Evolutionary conservation across 257 asterid genomes (phyloP), one percentile per base, ranked within the genome.

Genomic region (Fraxinus pennsylvanica): DNA sequence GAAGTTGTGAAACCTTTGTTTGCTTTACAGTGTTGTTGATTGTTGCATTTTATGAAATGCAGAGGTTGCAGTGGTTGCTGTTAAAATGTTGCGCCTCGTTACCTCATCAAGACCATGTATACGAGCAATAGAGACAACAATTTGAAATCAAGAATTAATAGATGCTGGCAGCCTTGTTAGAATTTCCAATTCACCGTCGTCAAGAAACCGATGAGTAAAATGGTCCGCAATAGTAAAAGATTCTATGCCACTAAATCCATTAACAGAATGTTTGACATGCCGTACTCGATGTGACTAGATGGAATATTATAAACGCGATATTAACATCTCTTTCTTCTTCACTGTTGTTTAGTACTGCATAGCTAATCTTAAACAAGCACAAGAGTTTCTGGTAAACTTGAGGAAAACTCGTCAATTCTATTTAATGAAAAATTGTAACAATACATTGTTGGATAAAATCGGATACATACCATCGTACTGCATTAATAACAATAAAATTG

Each of bases 51-150:
- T 22, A 45, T 29, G 15, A 22, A 66, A 52, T 35, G 78, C 85
- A 80, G 89, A 80, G 89, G 80, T 63, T 80, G 52, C 68, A 69
- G 43, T 72, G 83, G 87, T 38, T 82, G 82, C 61, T 78, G 45
- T 25, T 52, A 43, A 38, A 80, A 78, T 78, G 78, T 54, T 74
- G 83, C 75, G 39, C 25, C 21, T 6, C 50, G 1, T n/a, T 29
- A 43, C 57, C 7, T 3, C 6, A 9, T 30, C 4, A 22, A 10
- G 13, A 4, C 22, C 14, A 6, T 43, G 13, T 2, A 43, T 43
- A 12, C 50, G 22, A 39, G 2, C 33, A 19, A 2, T 17, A 21
- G 27, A 17, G 14, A 14, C 17, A 5, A 47, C 77, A 9, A 71
- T 19, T 36, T 9, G 0, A 70, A 70, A 39, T 71, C 27, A 6